phyloP scores from a whole-genome alignment of 1,139 yeast genomes.

The Suhomyces bolitotheri region DNA sequence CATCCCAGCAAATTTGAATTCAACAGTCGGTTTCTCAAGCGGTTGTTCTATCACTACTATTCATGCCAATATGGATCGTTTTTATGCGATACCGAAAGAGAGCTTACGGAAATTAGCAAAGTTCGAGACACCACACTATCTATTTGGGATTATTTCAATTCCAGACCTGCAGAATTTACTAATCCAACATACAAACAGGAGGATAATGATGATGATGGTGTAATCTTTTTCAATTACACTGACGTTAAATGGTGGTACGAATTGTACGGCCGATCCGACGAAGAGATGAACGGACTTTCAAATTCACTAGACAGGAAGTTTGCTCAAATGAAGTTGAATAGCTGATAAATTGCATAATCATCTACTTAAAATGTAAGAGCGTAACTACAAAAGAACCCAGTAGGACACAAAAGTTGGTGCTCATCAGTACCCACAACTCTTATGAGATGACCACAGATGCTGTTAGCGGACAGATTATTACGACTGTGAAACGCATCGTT shows the following conservation, averaged over 20 bases:
- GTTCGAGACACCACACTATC: conserved; percentile 59
- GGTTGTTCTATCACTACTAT: conserved; percentile 82
- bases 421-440: too few relatives aligned
- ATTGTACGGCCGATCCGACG: conserved; percentile 71
- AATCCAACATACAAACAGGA: conserved; percentile 49
- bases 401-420: too few relatives aligned
- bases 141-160: conserved; percentile 92
- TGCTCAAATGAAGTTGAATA: conserved; percentile 36
- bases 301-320: conserved; percentile 46
- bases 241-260: conserved; percentile 88
- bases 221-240: conserved; percentile 65
- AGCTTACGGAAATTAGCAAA: conserved; percentile 37
- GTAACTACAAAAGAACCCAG: too few relatives aligned
- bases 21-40: conserved; percentile 81
- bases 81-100: conserved; percentile 71
- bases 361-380: neutral
- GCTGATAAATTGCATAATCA: conserved; percentile 1
- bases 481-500: too few relatives aligned
- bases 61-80: conserved; percentile 96
- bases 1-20: conserved; percentile 77
- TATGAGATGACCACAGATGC: too few relatives aligned
- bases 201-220: conserved; percentile 43
- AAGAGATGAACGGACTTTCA: conserved; percentile 72
- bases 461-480: too few relatives aligned
- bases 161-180: conserved; percentile 69